These are phyloP conservation scores for Volutella citrinella DNA, from an alignment of 2,329 filamentous ascomycete genomes.

Conservation along the genomic window DNA sequence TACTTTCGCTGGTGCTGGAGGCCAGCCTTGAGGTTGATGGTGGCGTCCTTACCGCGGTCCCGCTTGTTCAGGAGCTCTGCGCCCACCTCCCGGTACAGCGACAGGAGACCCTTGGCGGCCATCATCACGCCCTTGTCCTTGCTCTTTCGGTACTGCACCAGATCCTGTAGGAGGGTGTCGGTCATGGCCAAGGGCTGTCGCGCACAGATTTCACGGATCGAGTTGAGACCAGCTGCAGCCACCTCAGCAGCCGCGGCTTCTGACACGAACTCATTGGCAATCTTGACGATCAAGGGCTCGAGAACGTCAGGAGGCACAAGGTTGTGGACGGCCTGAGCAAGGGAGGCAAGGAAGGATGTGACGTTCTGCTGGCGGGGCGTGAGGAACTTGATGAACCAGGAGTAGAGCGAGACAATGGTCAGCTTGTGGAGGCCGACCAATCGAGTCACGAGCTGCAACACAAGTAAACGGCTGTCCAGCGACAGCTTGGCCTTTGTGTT, in stretches of 20 bases:
- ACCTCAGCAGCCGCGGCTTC: constrained; percentile 91
- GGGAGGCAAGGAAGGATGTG: constrained; percentile 86
- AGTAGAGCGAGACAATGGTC: constrained; percentile 86
- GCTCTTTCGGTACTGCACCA: constrained; percentile 93
- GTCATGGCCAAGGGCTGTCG: constrained; percentile 95
- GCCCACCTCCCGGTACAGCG: constrained; percentile 86
- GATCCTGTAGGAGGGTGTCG: constrained; percentile 90
- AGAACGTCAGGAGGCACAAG: constrained; percentile 89
- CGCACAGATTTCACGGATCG: constrained; percentile 90
- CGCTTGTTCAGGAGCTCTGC: constrained; percentile 85
- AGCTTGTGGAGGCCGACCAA: constrained; percentile 91
- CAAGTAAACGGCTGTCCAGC: constrained; percentile 84
- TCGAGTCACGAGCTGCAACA: constrained; percentile 85
- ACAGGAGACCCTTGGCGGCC: constrained; percentile 89
- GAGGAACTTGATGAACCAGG: constrained; percentile 91
- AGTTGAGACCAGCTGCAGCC: constrained; percentile 85
- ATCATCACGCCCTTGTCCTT: constrained; percentile 99
- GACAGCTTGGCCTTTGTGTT: constrained; percentile 81
- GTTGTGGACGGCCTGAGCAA: constrained; percentile 88
- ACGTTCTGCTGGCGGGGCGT: constrained; percentile 86
- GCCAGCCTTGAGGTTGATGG: constrained; percentile 75
- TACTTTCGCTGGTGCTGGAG: constrained; percentile 75
- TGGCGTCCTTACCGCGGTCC: constrained; percentile 87
- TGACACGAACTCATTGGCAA: constrained; percentile 97
- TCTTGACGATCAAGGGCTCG: constrained; percentile 88